A percentile compares a stretch with the other conserved stretches of the same genome.
Conservation (phyloP, 192 early-diverging fungal genomes). For the Umbelopsis vinacea region DNA sequence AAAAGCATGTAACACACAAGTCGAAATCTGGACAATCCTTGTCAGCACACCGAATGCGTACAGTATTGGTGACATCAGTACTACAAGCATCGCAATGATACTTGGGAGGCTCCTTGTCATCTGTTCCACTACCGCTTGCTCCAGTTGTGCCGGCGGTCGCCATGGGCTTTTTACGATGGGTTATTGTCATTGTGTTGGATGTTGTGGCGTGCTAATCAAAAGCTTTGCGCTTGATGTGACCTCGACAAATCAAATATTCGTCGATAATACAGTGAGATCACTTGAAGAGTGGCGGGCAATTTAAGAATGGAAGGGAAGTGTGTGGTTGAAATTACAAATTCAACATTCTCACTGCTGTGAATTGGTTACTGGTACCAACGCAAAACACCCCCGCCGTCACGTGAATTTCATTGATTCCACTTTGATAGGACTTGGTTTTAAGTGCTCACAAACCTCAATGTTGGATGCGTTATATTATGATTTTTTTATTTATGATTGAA, state of each 20-base stretch:
- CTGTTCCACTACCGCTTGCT: conserved; percentile 18
- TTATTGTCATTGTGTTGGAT: conserved; percentile 40
- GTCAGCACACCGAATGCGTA: conserved; percentile 84
- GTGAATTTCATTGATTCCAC: too few species aligned
- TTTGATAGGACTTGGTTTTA: too few species aligned
- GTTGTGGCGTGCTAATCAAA: conserved; percentile 2
- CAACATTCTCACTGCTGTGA: too few species aligned
- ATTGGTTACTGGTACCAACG: too few species aligned
- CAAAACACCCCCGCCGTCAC: too few species aligned
- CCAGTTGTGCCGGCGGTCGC: conserved; percentile 37
- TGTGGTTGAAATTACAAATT: neutral
- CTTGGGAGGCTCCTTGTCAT: conserved; percentile 45
- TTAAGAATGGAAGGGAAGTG: neutral
- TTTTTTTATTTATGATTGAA: too few species aligned
- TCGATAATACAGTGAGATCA: neutral
- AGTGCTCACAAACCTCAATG: too few species aligned
- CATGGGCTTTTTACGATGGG: conserved; percentile 40
- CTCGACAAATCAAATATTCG: neutral
- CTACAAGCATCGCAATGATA: conserved; percentile 89
- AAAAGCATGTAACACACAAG: conserved; percentile 94
- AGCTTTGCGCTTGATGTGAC: neutral
- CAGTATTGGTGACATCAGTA: conserved; percentile 86
- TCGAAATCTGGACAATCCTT: conserved; percentile 82
- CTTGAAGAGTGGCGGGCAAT: neutral
- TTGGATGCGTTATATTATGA: too few species aligned